Conservation (phyloP, 306 rosid genomes). For the Vigna radiata region DNA sequence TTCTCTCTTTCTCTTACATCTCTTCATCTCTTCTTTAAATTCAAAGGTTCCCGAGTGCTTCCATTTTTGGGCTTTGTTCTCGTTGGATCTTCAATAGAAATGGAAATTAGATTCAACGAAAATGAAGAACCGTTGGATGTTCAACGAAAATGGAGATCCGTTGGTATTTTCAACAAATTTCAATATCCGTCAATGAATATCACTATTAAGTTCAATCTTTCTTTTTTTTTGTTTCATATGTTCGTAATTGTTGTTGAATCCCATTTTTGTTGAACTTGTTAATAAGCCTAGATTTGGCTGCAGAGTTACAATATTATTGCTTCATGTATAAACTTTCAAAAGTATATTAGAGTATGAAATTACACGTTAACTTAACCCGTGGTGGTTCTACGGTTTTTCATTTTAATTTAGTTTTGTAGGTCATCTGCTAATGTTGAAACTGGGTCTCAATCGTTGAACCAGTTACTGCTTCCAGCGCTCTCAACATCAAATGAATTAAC, state of each 20-base stretch:
- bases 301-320: conserved; percentile 6
- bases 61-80: too few species aligned
- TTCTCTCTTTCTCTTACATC: too few species aligned
- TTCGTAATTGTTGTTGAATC: conserved; percentile 17
- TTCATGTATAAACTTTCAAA: conserved; percentile 38
- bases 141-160: too few species aligned
- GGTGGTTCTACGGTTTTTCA: conserved; percentile 43
- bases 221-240: conserved; percentile 16
- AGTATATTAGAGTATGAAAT: conserved; percentile 26
- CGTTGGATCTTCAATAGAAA: too few species aligned
- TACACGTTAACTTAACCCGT: conserved; percentile 17
- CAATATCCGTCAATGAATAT: too few species aligned
- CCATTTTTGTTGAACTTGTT: too few species aligned
- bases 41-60: too few species aligned
- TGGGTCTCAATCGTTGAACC: conserved; percentile 75
- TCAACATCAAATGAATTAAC: conserved; percentile 58
- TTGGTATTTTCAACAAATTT: too few species aligned
- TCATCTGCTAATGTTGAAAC: conserved; percentile 66
- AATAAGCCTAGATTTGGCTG: conserved; percentile 22
- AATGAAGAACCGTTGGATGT: too few species aligned
- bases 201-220: too few species aligned
- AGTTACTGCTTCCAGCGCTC: conserved; percentile 80
- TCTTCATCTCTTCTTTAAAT: too few species aligned
- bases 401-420: conserved; percentile 52
- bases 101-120: too few species aligned